Percentiles rank a stretch among this genome's conserved stretches.
phyloP scores from a whole-genome alignment of 495 filamentous ascomycete genomes.

The Talaromyces wortmannii region DNA sequence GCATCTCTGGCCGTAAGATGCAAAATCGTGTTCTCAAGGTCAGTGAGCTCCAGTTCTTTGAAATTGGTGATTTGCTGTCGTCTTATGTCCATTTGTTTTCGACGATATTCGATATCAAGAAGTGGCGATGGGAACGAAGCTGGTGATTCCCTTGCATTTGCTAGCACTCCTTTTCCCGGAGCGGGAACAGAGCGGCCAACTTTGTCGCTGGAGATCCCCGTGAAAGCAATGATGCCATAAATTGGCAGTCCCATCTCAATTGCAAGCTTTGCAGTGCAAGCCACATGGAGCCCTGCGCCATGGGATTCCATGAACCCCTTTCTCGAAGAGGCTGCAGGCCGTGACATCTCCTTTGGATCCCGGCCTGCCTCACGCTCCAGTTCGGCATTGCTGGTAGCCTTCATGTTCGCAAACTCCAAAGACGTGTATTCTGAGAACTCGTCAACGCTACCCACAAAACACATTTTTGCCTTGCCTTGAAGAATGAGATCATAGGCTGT shows the following conservation, averaged over 20 bases:
- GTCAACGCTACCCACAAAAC: constrained; percentile 12
- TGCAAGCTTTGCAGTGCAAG: constrained; percentile 11
- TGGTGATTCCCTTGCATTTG: constrained; percentile 6
- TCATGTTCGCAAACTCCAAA: constrained; percentile 14
- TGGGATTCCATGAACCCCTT: constrained; percentile 14
- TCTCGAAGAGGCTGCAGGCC: constrained; percentile 9
- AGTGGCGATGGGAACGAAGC: constrained; percentile 1
- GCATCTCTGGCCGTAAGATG: background rate
- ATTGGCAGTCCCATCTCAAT: constrained; percentile 17
- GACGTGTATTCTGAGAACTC: constrained; percentile 11
- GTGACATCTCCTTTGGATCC: constrained; percentile 11
- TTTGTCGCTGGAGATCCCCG: constrained; percentile 9
- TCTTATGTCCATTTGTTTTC: constrained; percentile 2
- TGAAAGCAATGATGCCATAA: constrained; percentile 10
- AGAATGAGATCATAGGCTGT: constrained; percentile 10
- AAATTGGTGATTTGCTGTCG: background rate
- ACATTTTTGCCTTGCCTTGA: constrained; percentile 9
- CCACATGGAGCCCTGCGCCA: constrained; percentile 13
- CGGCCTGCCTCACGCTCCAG: constrained; percentile 8
- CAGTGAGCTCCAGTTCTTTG: background rate
- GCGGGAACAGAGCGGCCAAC: constrained; percentile 16
- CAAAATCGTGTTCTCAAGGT: background rate
- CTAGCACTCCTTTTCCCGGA: constrained; percentile 14
- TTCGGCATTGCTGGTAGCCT: constrained; percentile 10
- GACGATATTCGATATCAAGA: constrained; percentile 10